Conservation (phyloP, 805 yeast genomes). For the Cyberlindnera maclurae region DNA sequence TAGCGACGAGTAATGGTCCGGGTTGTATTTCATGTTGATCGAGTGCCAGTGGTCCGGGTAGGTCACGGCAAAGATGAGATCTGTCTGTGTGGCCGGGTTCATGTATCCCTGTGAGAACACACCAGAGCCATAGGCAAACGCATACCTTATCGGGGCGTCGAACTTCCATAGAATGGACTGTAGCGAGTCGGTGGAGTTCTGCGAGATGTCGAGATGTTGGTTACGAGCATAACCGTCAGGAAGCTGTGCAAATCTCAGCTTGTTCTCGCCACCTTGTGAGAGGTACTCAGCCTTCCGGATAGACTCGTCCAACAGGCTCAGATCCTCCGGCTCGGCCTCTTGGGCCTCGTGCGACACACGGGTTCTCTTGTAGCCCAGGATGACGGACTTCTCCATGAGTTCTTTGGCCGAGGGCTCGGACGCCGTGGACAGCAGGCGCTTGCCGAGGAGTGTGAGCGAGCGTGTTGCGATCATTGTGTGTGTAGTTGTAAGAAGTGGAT, state of each 20-base stretch:
- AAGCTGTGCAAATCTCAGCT: conserved; percentile 22
- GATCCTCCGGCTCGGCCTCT: conserved; percentile 7
- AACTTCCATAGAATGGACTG: conserved; percentile 47
- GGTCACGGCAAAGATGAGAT: conserved; percentile 75
- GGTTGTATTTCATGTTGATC: conserved; percentile 56
- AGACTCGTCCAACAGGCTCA: conserved; percentile 19
- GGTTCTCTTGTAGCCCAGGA: conserved; percentile 9
- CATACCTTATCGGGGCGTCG: conserved; percentile 64
- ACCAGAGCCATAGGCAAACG: conserved; percentile 95
- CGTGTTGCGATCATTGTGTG: not conserved
- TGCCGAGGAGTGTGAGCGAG: conserved; percentile 1
- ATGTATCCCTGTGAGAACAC: conserved; percentile 71
- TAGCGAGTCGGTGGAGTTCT: conserved; percentile 35
- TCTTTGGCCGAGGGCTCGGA: conserved; percentile 19
- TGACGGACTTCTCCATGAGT: conserved; percentile 17
- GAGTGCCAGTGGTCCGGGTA: conserved; percentile 74
- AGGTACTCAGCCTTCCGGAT: conserved; percentile 22
- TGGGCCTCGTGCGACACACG: not conserved
- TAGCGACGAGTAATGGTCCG: conserved; percentile 71
- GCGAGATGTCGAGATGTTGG: conserved; percentile 44
- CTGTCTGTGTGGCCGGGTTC: conserved; percentile 61
- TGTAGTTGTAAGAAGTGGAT: too few relatives aligned
- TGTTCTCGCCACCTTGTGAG: conserved; percentile 13
- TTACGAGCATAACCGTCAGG: conserved; percentile 56
- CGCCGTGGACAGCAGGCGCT: conserved; percentile 15